Evolutionary conservation across 2,329 filamentous ascomycete species (phyloP).

Genomic region (Sarocladium strictum): DNA sequence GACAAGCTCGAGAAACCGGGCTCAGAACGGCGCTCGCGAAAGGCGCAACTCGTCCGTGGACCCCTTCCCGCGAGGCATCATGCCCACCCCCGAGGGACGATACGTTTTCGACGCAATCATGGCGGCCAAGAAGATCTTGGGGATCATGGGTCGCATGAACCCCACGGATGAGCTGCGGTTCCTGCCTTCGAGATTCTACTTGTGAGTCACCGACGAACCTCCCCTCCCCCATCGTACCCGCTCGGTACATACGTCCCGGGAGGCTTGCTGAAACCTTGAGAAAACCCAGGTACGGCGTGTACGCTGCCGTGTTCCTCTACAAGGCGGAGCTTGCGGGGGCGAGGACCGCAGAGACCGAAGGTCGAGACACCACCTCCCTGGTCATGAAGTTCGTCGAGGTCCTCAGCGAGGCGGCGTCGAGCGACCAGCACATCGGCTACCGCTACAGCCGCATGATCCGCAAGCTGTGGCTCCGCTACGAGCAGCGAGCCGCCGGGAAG

Average conservation of each 20-base stretch:
- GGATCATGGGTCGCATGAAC: conserved; percentile 5
- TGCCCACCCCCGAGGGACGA: conserved; percentile 9
- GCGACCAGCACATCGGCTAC: conserved; percentile 1
- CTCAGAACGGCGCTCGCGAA: not conserved
- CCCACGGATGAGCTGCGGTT: conserved; percentile 2
- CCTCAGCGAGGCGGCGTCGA: conserved; percentile 5
- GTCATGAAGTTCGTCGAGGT: conserved; percentile 6
- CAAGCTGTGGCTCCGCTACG: conserved; percentile 6
- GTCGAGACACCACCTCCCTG: conserved; percentile 1
- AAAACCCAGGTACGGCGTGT: conserved; percentile 9
- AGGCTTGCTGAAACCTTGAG: too few species aligned
- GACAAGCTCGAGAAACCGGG: not conserved
- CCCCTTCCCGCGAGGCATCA: conserved; percentile 7
- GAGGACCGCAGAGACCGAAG: conserved; percentile 2
- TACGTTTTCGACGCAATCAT: conserved; percentile 10
- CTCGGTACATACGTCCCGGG: too few species aligned
- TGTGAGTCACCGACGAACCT: conserved; percentile 1
- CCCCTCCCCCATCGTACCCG: too few species aligned
- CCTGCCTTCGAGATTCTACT: conserved; percentile 8
- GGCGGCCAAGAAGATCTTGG: conserved; percentile 6
- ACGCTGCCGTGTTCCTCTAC: conserved; percentile 11
- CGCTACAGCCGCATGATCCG: conserved; percentile 6
- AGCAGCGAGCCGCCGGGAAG: conserved; percentile 3
- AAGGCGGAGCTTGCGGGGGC: conserved; percentile 7
- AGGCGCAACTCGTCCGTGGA: not conserved